Percentiles rank a stretch among this genome's conserved stretches.
Evolutionary conservation across 805 yeast genomes (phyloP).

Genomic region (Candida pseudoglaebosa): DNA sequence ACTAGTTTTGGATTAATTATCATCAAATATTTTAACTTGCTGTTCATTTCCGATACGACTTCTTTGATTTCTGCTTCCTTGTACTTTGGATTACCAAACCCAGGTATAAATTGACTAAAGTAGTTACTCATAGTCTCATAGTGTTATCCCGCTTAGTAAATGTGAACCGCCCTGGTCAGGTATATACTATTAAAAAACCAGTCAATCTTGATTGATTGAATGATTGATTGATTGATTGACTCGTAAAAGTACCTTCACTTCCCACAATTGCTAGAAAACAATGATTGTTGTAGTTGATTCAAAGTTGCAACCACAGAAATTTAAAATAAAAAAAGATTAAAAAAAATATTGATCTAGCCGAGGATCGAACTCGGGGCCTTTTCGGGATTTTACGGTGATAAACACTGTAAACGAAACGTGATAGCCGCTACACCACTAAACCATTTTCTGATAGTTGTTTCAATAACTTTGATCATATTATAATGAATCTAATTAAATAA

Average conservation of each 20-base stretch:
- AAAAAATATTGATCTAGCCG: conserved; percentile 32
- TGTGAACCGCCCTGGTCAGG: not conserved
- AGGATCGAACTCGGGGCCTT: conserved; percentile 44
- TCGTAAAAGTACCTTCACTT: too few relatives aligned
- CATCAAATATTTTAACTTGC: conserved; percentile 18
- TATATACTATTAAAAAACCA: too few relatives aligned
- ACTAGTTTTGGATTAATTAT: conserved; percentile 30
- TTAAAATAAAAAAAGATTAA: conserved; percentile 9
- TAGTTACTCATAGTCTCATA: conserved; percentile 11
- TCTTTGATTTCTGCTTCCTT: not conserved
- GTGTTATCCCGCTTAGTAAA: not conserved
- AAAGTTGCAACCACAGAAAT: too few relatives aligned
- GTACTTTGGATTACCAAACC: conserved; percentile 12
- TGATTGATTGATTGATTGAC: too few relatives aligned
- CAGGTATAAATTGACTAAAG: conserved; percentile 29
- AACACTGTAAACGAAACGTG: conserved; percentile 40
- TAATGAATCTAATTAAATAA: too few relatives aligned
- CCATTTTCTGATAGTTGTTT: conserved; percentile 16
- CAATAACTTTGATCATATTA: too few relatives aligned
- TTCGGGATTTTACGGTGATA: conserved; percentile 32
- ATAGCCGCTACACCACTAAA: conserved; percentile 43
- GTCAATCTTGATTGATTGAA: too few relatives aligned
- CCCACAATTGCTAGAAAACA: too few relatives aligned
- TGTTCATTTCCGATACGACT: not conserved
- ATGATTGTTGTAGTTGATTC: too few relatives aligned